phyloP scores from a whole-genome alignment of 2,329 filamentous ascomycete species.

The Orbilia brochopaga region DNA sequence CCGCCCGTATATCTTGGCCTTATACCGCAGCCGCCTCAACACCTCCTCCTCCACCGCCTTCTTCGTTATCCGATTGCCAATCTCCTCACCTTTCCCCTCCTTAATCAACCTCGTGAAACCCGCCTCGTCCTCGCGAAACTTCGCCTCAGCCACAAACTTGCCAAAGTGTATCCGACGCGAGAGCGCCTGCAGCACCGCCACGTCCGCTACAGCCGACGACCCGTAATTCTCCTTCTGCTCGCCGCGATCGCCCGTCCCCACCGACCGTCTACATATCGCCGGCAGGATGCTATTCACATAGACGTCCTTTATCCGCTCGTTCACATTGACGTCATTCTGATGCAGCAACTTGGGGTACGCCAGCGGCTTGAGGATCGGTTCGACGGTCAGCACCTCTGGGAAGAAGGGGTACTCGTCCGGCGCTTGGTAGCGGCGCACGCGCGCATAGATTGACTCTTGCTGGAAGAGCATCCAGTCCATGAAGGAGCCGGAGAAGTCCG shows the following conservation, averaged over 20 bases:
- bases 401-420: constrained; percentile 99
- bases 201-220: constrained; percentile 87
- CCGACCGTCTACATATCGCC: constrained; percentile 72
- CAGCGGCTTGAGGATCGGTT: constrained; percentile 83
- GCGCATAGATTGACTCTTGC: constrained; percentile 87
- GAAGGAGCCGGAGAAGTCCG: constrained; percentile 71
- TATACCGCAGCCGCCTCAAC: constrained; percentile 80
- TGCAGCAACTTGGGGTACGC: constrained; percentile 88
- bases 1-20: constrained; percentile 90
- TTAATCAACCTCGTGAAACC: constrained; percentile 82
- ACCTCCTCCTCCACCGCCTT: constrained; percentile 88
- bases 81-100: constrained; percentile 76
- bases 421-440: constrained; percentile 91
- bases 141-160: constrained; percentile 96
- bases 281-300: constrained; percentile 86
- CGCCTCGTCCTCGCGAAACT: constrained; percentile 83
- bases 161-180: constrained; percentile 94
- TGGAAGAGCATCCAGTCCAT: constrained; percentile 92
- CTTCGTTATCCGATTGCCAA: constrained; percentile 90
- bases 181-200: constrained; percentile 84
- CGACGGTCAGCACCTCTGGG: constrained; percentile 72
- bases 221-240: constrained; percentile 95
- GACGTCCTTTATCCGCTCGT: constrained; percentile 80
- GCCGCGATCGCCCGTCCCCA: constrained; percentile 67
- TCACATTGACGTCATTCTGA: constrained; percentile 87